These are phyloP conservation scores for Aspergillus coremiiformis DNA, from an alignment of 495 filamentous ascomycete species.

Conservation along the genomic window DNA sequence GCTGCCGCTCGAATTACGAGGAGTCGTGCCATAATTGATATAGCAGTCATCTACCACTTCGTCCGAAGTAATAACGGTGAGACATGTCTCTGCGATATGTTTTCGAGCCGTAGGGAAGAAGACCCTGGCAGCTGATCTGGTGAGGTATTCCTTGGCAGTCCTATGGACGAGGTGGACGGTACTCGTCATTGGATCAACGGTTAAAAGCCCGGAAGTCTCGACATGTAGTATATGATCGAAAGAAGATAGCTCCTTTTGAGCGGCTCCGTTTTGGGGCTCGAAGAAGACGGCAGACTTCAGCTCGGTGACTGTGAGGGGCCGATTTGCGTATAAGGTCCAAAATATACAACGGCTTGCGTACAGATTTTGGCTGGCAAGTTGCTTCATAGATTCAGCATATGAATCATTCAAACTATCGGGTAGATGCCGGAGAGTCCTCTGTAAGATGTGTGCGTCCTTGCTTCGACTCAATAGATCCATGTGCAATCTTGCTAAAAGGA, in stretches of 20 bases:
- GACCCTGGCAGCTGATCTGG: constrained; percentile 21
- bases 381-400: constrained; percentile 30
- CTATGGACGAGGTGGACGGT: constrained; percentile 26
- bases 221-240: too few species aligned
- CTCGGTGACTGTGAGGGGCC: constrained; percentile 23
- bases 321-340: constrained; percentile 24
- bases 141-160: constrained; percentile 29
- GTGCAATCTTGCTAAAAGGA: constrained; percentile 25
- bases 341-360: constrained; percentile 21
- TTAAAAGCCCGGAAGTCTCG: constrained; percentile 19
- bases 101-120: constrained; percentile 28
- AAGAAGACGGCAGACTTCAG: constrained; percentile 15
- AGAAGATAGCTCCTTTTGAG: too few species aligned
- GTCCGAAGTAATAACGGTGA: constrained; percentile 21
- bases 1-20: constrained; percentile 3
- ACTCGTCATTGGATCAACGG: constrained; percentile 18
- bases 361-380: constrained; percentile 19
- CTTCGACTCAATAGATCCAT: constrained; percentile 23
- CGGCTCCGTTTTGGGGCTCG: too few species aligned
- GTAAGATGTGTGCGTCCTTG: constrained; percentile 15
- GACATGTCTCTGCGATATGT: constrained; percentile 27
- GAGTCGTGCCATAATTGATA: constrained; percentile 2
- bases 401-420: constrained; percentile 27
- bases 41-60: constrained; percentile 34
- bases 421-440: constrained; percentile 23